Percentiles rank a stretch among this genome's conserved stretches.
phyloP scores from a whole-genome alignment of 148 eudicot species.

The Euryodendron excelsum region DNA sequence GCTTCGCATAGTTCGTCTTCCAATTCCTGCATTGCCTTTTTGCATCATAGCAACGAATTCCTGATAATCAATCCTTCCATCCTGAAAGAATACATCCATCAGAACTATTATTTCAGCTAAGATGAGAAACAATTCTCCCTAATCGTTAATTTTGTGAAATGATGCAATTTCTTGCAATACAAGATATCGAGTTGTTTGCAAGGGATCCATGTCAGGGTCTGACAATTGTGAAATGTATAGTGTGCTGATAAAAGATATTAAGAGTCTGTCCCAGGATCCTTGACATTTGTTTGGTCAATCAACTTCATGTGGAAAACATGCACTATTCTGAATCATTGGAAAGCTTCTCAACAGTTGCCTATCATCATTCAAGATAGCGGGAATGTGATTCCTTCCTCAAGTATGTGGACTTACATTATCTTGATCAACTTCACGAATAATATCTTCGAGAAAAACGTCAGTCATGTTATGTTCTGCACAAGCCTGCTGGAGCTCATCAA shows the following conservation, averaged over 20 bases:
- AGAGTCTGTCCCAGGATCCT: neutral
- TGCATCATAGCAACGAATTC: slow-evolving; percentile 95
- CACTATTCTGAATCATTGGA: neutral
- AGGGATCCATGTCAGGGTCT: neutral
- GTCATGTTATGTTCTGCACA: slow-evolving; percentile 67
- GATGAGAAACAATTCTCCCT: neutral
- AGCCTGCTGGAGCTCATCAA: slow-evolving; percentile 87
- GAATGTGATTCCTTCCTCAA: neutral
- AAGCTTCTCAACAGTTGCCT: neutral
- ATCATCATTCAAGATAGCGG: neutral
- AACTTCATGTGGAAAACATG: neutral
- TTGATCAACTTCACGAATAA: slow-evolving; percentile 78
- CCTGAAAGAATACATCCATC: slow-evolving; percentile 35
- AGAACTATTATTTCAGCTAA: neutral
- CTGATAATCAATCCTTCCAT: slow-evolving; percentile 80
- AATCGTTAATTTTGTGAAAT: neutral
- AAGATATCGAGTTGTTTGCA: neutral
- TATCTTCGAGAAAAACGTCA: slow-evolving; percentile 65
- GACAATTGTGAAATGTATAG: neutral
- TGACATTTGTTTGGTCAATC: neutral
- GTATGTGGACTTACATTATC: slow-evolving; percentile 54
- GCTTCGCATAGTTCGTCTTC: slow-evolving; percentile 86
- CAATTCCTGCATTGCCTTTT: slow-evolving; percentile 72
- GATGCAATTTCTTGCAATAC: neutral
- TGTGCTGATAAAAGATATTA: neutral